Evolutionary conservation across 2,329 filamentous ascomycete genomes (phyloP), one percentile per base, ranked within the genome.

Genomic region (Madurella mycetomatis): DNA sequence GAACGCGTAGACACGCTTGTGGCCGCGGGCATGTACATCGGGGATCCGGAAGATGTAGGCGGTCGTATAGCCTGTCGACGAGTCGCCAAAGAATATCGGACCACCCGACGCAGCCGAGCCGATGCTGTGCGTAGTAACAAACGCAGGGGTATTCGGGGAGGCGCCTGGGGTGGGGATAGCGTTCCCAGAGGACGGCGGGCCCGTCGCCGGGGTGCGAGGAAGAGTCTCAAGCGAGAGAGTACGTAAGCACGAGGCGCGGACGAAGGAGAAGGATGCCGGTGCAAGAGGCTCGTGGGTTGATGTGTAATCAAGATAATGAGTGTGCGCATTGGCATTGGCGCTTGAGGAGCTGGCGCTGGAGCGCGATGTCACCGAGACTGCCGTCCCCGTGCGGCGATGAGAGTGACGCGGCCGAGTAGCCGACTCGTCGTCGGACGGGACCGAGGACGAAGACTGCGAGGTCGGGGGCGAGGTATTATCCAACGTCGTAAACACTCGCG

Each of bases 1-100:
- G 56, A 87, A 82, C 11, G 84, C 84, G 64, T 87, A 87, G 12
- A 86, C 81, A n/a, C 84, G 79, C 68, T 85, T 84, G 61, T 85
- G 81, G 4, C 84, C 84, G 12, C 84, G 81, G 13, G 84, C 84
- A 59, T 85, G 83, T 37, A 85, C 74, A 64, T 87, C 84, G 7
- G 84, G 81, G 41, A 87, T 84, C 25, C 84, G 83, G 64, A 87
- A 87, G 59, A 87, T 84, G 67, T 85, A 87, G 13, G 84, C 84
- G 0, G 84, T 87, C 0, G 84, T 87, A 68, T 86, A 87, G 31
- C 84, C 84, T 1, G 83, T 79, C 0, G 79, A 67, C 1, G 82
- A 76, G 63, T 87, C 84, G 31, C 84, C 84, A 56, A 87, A 87
- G 67, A 87, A 86, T 50, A 87, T 85, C 31, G 84, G 83, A 0